phyloP scores from a whole-genome alignment of 805 yeast species.

The Yamadazyma sp. region DNA sequence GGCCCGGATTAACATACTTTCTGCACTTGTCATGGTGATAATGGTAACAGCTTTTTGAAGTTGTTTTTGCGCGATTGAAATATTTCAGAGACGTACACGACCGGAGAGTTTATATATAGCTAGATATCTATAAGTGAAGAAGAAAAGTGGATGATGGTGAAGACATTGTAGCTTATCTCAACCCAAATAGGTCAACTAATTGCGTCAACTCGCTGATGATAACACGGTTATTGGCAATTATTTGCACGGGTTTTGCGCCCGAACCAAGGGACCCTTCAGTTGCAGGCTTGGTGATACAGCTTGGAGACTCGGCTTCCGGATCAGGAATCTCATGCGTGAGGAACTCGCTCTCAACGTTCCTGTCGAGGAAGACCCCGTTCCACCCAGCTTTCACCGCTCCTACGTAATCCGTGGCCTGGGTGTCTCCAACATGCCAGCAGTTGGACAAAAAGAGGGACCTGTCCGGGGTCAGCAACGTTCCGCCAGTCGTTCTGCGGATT shows the following conservation, averaged over 20 bases:
- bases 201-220: conserved; percentile 23
- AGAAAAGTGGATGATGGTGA: too few relatives aligned
- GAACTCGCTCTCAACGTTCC: conserved; percentile 25
- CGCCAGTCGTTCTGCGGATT: conserved; percentile 9
- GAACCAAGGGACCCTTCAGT: conserved; percentile 10
- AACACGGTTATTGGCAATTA: conserved; percentile 37
- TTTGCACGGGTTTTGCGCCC: conserved; percentile 10
- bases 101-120: too few relatives aligned
- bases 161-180: background rate
- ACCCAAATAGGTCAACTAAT: conserved; percentile 18
- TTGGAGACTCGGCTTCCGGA: conserved; percentile 13
- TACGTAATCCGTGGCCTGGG: conserved; percentile 50
- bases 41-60: too few relatives aligned
- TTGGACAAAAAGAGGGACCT: conserved; percentile 18
- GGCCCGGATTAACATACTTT: too few relatives aligned
- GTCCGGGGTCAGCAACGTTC: conserved; percentile 6
- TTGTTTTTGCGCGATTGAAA: too few relatives aligned
- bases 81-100: too few relatives aligned
- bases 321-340: conserved; percentile 14
- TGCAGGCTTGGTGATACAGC: conserved; percentile 14
- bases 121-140: too few relatives aligned
- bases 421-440: conserved; percentile 72
- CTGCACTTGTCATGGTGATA: too few relatives aligned
- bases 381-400: conserved; percentile 59
- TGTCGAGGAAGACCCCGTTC: conserved; percentile 57